Percentiles rank a stretch among this genome's conserved stretches.
phyloP scores from a whole-genome alignment of 768 basidiomycete species.

The Pleurotus citrinopileatus region DNA sequence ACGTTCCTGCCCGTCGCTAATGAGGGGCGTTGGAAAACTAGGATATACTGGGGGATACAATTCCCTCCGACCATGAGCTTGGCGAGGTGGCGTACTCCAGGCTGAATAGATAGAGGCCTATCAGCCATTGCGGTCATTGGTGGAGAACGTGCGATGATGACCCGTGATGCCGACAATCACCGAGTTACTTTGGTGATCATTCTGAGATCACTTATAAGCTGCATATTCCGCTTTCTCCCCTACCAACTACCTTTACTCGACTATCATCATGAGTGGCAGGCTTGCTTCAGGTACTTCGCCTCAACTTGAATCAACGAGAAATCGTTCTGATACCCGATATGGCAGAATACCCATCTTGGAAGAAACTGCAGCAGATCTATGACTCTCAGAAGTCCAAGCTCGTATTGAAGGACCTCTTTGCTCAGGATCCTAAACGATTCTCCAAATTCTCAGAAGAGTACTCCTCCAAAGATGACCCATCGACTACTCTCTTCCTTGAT shows the following conservation, averaged over 20 bases:
- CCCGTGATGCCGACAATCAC: slow-evolving; percentile 2
- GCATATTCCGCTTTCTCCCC: not conserved
- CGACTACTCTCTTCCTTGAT: slow-evolving; percentile 86
- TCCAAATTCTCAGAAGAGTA: slow-evolving; percentile 80
- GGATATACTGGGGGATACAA: too few species aligned
- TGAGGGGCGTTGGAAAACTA: too few species aligned
- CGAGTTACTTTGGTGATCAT: not conserved
- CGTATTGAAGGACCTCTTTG: slow-evolving; percentile 91
- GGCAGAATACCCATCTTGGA: slow-evolving; percentile 88
- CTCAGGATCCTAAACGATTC: slow-evolving; percentile 84
- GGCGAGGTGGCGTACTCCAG: too few species aligned
- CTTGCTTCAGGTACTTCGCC: slow-evolving; percentile 50
- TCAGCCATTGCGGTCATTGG: slow-evolving; percentile 8
- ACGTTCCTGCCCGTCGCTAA: too few species aligned
- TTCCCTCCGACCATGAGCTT: too few species aligned
- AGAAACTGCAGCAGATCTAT: slow-evolving; percentile 85
- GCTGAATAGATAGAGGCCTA: not conserved
- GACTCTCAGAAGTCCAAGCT: slow-evolving; percentile 69
- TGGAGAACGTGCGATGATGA: slow-evolving; percentile 4
- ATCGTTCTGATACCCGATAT: slow-evolving; percentile 6
- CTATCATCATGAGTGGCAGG: slow-evolving; percentile 54
- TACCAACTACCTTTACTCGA: not conserved
- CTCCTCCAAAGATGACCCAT: slow-evolving; percentile 58
- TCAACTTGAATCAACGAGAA: not conserved
- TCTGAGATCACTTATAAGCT: not conserved